Evolutionary conservation across 2,329 filamentous ascomycete genomes (phyloP), one percentile per base, ranked within the genome.

Genomic region (Penicillium oxalicum): DNA sequence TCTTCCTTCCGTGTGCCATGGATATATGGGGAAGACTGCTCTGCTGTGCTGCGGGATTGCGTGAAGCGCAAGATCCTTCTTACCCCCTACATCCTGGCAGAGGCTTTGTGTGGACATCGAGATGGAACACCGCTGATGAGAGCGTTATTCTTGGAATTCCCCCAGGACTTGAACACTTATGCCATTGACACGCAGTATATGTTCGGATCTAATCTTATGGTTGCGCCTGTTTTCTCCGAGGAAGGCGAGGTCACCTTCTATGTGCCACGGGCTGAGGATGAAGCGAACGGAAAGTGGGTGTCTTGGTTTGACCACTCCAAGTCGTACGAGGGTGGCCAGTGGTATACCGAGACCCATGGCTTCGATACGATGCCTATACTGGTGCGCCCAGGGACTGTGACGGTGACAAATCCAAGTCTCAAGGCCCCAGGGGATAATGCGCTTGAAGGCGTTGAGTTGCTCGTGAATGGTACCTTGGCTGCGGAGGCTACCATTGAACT

Each of bases 1-100:
- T 79, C 75, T 51, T 84, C 81, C 3, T 88, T 87, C 69, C 82
- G 85, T 13, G 84, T 88, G n/a, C 85, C 85, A 2, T 88, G 85
- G 85, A 77, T 80, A 38, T 81, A 87, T 51, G 85, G 87, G 57
- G 68, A 78, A 50, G 82, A 86, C 42, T 82, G 83, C 68, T 61
- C 74, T 57, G 67, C 76, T 47, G 74, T 87, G 59, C 69, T 86
- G 64, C 57, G 75, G 59, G 70, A 77, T 54, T 75, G 75, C 67
- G 71, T 78, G 26, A 66, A 65, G 57, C 64, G 81, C 25, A 83
- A 83, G 61, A 72, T 80, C 24, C 67, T 70, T 1, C 66, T 83
- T 18, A 82, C 80, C 66, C 80, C 80, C 5, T 83, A 83, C 56
- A 67, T 83, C 1, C 75, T 77, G 46, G 68, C 74, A 8, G 74